Evolutionary conservation across 2,329 filamentous ascomycete species (phyloP).

Genomic region (Paecilomyces variotii): DNA sequence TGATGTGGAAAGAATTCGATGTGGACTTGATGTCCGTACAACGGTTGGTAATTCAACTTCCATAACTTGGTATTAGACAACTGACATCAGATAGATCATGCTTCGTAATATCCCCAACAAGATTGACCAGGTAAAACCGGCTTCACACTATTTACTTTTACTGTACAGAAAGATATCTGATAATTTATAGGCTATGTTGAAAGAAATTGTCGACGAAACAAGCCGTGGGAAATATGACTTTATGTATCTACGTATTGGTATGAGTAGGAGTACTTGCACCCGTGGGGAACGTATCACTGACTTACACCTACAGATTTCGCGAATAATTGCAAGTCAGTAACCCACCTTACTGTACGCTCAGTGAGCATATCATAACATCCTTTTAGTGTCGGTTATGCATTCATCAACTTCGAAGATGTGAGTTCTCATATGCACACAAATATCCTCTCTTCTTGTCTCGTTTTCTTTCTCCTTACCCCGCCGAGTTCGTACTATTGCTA

Average conservation of each 20-base stretch:
- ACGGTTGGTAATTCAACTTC: conserved; percentile 47
- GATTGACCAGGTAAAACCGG: conserved; percentile 51
- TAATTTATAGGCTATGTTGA: conserved; percentile 54
- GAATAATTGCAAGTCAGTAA: conserved; percentile 70
- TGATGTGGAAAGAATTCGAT: conserved; percentile 35
- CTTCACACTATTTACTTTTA: conserved; percentile 8
- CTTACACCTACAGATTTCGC: conserved; percentile 54
- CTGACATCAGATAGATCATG: conserved; percentile 62
- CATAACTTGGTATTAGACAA: conserved; percentile 2
- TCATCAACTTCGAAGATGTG: conserved; percentile 86
- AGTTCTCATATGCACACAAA: conserved; percentile 24
- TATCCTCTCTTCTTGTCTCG: no score
- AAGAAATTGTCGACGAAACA: conserved; percentile 68
- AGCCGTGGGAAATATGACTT: conserved; percentile 85
- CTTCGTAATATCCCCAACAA: conserved; percentile 91
- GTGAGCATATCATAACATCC: conserved; percentile 1
- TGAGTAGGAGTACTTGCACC: background rate
- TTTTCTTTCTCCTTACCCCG: background rate
- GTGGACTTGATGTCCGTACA: conserved; percentile 65
- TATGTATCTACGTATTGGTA: conserved; percentile 80
- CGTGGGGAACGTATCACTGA: background rate
- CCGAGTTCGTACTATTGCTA: conserved; percentile 19
- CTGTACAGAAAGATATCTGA: conserved; percentile 2
- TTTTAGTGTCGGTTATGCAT: conserved; percentile 83
- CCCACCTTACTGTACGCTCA: background rate